Evolutionary conservation across 148 eudicot species (phyloP).

Genomic region (Chenopodium album): DNA sequence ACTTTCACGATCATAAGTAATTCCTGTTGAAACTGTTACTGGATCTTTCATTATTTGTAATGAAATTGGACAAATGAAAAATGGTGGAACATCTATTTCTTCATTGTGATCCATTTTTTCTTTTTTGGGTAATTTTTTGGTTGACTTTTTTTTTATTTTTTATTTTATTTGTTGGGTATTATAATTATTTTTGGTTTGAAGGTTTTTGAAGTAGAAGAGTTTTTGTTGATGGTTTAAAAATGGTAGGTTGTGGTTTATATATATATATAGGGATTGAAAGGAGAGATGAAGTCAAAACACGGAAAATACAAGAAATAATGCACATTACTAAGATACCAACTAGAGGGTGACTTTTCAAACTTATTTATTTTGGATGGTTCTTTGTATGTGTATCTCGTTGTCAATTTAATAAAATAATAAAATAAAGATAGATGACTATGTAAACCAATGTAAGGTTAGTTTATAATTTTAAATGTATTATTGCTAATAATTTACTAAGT

Average conservation of each 20-base stretch:
- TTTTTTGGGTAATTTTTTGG: neutral
- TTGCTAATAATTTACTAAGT: no score
- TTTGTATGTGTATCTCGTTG: neutral
- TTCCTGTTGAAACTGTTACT: conserved; percentile 63
- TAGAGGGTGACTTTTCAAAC: neutral
- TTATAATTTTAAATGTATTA: no score
- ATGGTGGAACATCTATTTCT: conserved; percentile 66
- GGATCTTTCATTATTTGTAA: conserved; percentile 77
- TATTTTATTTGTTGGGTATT: no score
- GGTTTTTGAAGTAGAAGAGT: neutral
- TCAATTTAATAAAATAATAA: neutral
- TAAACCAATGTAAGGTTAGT: neutral
- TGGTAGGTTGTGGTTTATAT: no score
- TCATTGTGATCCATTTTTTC: conserved; percentile 21
- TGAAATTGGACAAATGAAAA: conserved; percentile 67
- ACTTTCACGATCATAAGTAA: conserved; percentile 70
- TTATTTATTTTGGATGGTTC: neutral
- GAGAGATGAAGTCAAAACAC: neutral
- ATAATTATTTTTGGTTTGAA: no score
- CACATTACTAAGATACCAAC: neutral
- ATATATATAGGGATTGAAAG: neutral
- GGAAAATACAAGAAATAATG: neutral
- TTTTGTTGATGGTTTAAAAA: neutral
- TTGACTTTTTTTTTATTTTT: neutral
- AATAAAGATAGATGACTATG: neutral